Conservation (phyloP, 1,284 basidiomycete species). For the Fomitopsis pinicola region DNA sequence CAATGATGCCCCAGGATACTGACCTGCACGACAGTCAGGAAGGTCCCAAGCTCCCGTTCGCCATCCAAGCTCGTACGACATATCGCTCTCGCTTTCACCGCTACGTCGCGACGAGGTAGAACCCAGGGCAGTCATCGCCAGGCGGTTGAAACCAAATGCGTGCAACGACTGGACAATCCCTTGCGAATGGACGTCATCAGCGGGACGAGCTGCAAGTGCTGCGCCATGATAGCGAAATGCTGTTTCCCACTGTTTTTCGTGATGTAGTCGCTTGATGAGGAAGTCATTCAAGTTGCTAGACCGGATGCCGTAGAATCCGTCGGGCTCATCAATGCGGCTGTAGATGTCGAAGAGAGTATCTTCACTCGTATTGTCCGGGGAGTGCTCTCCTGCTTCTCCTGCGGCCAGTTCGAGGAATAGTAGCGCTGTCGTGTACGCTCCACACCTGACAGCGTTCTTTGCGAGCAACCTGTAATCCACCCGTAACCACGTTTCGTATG, state of each 20-base stretch:
- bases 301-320: conserved; percentile 94
- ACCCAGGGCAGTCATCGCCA: conserved; percentile 66
- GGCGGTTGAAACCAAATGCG: conserved; percentile 81
- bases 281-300: conserved; percentile 73
- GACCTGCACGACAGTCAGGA: conserved; percentile 50
- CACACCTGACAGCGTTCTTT: conserved; percentile 70
- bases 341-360: conserved; percentile 88
- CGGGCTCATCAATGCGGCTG: conserved; percentile 92
- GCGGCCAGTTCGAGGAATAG: conserved; percentile 84
- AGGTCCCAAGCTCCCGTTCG: conserved; percentile 91
- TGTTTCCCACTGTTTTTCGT: conserved; percentile 89
- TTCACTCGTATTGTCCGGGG: conserved; percentile 39
- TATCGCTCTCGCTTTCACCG: conserved; percentile 37
- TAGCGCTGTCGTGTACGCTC: conserved; percentile 84
- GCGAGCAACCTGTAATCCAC: conserved; percentile 75
- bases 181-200: conserved; percentile 37
- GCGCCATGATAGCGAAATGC: conserved; percentile 91
- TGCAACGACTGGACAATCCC: conserved; percentile 77
- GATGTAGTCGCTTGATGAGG: conserved; percentile 82
- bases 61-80: conserved; percentile 84
- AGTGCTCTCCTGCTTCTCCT: conserved; percentile 40
- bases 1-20: conserved; percentile 54
- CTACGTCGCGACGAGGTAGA: conserved; percentile 29
- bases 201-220: conserved; percentile 58
- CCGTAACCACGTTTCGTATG: conserved; percentile 81